Conservation (phyloP, 495 filamentous ascomycete species). For the Penicillium parvum region DNA sequence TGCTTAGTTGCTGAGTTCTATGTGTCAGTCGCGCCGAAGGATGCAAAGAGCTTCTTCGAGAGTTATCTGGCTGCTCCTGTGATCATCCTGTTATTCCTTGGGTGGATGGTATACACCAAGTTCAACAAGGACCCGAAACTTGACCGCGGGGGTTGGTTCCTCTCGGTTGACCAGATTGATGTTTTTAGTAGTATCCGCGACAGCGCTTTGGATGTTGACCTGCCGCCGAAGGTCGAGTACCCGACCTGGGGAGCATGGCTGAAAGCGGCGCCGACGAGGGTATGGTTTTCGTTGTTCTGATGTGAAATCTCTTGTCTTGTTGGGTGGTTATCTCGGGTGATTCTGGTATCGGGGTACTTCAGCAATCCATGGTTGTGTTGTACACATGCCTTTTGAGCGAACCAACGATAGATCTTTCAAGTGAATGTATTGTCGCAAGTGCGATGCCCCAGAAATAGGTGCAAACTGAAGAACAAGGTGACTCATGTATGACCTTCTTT, state of each 20-base stretch:
- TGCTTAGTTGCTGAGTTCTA: conserved; percentile 61
- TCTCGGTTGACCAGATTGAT: conserved; percentile 22
- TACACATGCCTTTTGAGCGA: too few relatives aligned
- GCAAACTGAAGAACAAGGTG: too few relatives aligned
- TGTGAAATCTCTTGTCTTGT: conserved; percentile 26
- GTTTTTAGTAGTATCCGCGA: conserved; percentile 22
- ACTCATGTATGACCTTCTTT: too few relatives aligned
- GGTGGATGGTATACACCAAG: conserved; percentile 29
- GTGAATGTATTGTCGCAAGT: too few relatives aligned
- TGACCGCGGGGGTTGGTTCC: conserved; percentile 23
- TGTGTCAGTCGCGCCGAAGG: conserved; percentile 37
- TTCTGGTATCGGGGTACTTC: too few relatives aligned
- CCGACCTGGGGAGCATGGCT: conserved; percentile 24
- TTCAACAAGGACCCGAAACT: conserved; percentile 21
- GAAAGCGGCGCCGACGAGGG: conserved; percentile 25
- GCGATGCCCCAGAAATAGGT: too few relatives aligned
- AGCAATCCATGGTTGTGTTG: too few relatives aligned
- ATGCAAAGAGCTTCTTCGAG: conserved; percentile 57
- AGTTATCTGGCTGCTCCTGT: conserved; percentile 57
- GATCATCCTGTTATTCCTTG: conserved; percentile 43
- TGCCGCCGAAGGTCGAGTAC: conserved; percentile 25
- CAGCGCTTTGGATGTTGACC: conserved; percentile 19
- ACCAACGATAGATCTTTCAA: too few relatives aligned
- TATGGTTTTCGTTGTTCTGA: conserved; percentile 40
- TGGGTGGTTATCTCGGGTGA: neutral